These are phyloP conservation scores for Ceratocystis harringtonii DNA, from an alignment of 2,329 filamentous ascomycete genomes.

Conservation along the genomic window DNA sequence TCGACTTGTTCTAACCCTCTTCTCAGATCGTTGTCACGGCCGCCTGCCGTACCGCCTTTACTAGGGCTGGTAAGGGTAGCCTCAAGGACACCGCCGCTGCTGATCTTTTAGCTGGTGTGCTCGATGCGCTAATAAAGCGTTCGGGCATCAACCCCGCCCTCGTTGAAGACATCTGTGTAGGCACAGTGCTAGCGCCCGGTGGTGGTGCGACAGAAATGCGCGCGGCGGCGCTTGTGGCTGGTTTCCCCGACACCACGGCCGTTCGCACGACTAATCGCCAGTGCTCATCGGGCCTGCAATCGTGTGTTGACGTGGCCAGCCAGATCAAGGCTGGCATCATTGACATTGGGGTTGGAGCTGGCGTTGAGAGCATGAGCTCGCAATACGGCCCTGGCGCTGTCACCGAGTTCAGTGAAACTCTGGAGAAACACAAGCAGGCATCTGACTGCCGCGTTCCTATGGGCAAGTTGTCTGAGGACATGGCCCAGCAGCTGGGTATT, in stretches of 20 bases:
- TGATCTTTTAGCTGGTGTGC: conserved; percentile 70
- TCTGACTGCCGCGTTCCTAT: conserved; percentile 97
- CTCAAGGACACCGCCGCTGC: conserved; percentile 89
- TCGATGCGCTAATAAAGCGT: conserved; percentile 66
- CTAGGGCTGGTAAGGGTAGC: conserved; percentile 79
- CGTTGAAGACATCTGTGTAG: conserved; percentile 87
- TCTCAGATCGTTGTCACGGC: conserved; percentile 72
- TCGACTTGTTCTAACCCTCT: not conserved
- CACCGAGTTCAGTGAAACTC: conserved; percentile 77
- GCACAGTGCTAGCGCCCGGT: conserved; percentile 78
- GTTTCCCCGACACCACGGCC: conserved; percentile 74
- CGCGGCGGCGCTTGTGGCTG: conserved; percentile 76
- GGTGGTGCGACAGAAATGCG: conserved; percentile 95
- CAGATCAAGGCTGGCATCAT: conserved; percentile 86
- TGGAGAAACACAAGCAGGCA: conserved; percentile 66
- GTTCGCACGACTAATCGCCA: conserved; percentile 84
- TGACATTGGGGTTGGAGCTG: conserved; percentile 82
- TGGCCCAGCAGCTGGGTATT: conserved; percentile 76
- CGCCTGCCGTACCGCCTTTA: conserved; percentile 80
- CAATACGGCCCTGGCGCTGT: conserved; percentile 87
- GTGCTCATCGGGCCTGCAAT: conserved; percentile 85
- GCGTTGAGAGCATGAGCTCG: conserved; percentile 88
- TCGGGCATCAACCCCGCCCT: conserved; percentile 77
- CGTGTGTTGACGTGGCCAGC: conserved; percentile 87
- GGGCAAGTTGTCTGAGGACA: conserved; percentile 84